A percentile compares a stretch with the other conserved stretches of the same genome.
Evolutionary conservation across 2,329 filamentous ascomycete genomes (phyloP).

Genomic region (Daldinia sp.): DNA sequence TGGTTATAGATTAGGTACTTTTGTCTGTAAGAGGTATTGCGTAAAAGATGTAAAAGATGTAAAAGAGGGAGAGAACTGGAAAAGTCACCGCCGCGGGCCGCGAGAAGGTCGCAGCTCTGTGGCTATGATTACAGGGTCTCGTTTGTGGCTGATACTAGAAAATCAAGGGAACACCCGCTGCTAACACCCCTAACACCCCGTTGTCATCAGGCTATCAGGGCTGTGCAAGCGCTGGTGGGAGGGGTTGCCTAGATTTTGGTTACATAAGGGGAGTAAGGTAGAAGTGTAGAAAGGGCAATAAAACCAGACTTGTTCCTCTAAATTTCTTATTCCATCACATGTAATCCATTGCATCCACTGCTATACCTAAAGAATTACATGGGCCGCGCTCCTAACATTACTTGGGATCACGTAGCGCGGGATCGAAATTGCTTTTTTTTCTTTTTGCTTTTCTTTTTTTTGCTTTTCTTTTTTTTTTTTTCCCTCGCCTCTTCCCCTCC

Average conservation of each 20-base stretch:
- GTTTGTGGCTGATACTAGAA: slow-evolving; percentile 13
- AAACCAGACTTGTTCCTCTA: background rate
- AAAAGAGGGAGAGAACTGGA: background rate
- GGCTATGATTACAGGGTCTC: slow-evolving; percentile 15
- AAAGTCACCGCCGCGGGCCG: slow-evolving; percentile 6
- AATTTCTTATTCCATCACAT: background rate
- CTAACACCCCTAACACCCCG: background rate
- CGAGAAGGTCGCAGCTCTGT: slow-evolving; percentile 19
- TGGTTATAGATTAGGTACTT: background rate
- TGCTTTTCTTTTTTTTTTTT: background rate
- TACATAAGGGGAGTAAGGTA: background rate
- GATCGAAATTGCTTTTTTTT: background rate
- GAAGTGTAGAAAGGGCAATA: slow-evolving; percentile 25
- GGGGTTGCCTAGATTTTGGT: background rate
- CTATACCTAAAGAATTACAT: background rate
- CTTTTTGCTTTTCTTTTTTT: background rate
- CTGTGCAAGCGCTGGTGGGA: slow-evolving; percentile 5
- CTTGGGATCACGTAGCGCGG: background rate
- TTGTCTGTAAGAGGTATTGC: background rate
- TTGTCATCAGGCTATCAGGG: background rate
- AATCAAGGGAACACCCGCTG: background rate
- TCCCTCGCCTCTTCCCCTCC: no score
- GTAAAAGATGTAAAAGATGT: no score
- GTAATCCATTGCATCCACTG: background rate
- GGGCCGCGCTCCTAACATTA: background rate